Percentiles rank a stretch among this genome's conserved stretches.
phyloP scores from a whole-genome alignment of 345 rosid genomes.

The Fremontodendron californicum region DNA sequence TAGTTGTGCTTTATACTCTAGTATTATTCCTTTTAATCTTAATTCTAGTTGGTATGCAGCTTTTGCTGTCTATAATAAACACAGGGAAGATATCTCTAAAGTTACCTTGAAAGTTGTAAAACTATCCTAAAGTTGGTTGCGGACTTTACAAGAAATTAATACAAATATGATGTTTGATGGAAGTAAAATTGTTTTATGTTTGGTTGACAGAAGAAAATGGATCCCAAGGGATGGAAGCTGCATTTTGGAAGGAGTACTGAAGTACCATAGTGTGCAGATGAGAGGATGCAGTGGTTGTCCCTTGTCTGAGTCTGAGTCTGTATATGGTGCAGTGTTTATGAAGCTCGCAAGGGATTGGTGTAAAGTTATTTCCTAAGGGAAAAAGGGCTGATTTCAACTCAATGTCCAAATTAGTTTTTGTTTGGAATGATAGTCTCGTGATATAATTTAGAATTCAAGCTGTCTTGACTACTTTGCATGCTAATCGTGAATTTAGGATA shows the following conservation, averaged over 20 bases:
- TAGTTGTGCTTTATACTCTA: not conserved
- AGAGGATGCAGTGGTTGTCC: not conserved
- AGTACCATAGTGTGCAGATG: conserved; percentile 9
- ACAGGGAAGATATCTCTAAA: not conserved
- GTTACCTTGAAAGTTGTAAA: not conserved
- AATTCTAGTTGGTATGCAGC: not conserved
- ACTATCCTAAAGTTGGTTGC: not conserved
- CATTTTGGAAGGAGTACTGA: conserved; percentile 6
- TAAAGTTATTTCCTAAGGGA: not conserved
- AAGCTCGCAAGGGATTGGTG: not conserved
- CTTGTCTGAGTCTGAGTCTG: not conserved
- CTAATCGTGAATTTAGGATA: conserved; percentile 6
- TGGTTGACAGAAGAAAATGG: conserved; percentile 15
- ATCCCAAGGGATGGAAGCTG: conserved; percentile 15
- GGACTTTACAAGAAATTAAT: not conserved
- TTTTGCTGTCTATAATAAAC: not conserved
- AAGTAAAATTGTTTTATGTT: not conserved
- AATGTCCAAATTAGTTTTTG: not conserved
- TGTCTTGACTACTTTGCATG: not conserved
- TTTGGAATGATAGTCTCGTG: not conserved
- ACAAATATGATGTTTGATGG: not conserved
- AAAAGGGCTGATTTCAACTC: not conserved
- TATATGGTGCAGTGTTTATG: too few species aligned
- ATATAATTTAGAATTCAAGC: not conserved
- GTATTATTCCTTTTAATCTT: not conserved